Evolutionary conservation across 208 protist genomes (phyloP), one percentile per base, ranked within the genome.

Genomic region (Crithidia bombi): DNA sequence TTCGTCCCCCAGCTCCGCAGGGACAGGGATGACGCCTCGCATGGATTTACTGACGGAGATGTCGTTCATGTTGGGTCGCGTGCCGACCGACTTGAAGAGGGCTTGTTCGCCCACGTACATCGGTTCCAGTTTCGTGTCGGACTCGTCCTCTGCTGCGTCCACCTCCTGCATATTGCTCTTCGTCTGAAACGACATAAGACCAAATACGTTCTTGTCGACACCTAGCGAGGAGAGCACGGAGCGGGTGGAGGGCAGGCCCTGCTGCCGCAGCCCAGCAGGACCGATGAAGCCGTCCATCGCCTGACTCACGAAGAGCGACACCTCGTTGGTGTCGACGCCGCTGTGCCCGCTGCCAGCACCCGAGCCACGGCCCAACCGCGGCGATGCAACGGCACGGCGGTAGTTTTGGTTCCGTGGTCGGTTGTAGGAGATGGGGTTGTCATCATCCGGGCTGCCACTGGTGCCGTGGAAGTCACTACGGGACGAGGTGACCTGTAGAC

Each of bases 191-290:
- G 63, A 65, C 28, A 85, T 75, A 25, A 85, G 58, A 28, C 78
- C 54, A n/a, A 62, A 65, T 28, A 81, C 65, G 64, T 82, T 85
- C 38, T 73, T 56, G 64, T 85, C 79, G 33, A 75, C 39, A 15
- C 72, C 65, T 15, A 85, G 75, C 7, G 64, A 76, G 49, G 79
- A 85, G 5, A 85, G 65, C 17, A 82, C 63, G 39, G 79, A 85
- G 51, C 55, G 66, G 65, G 62, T 78, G 36, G 75, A 79, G 19
- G 32, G 65, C 26, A 75, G 43, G 2, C 64, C 50, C 3, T 69
- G 46, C 23, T 44, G 57, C 12, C 35, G 71, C 15, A 65, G 30
- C 2, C 44, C 54, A 0, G 43, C 71, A 3, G 70, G 51, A 28
- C 66, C 65, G 25, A 85, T 44, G 32, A 85, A 73, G 61, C 66